These are phyloP conservation scores for Pichia sp. DNA, from an alignment of 1,139 yeast genomes.

Conservation along the genomic window DNA sequence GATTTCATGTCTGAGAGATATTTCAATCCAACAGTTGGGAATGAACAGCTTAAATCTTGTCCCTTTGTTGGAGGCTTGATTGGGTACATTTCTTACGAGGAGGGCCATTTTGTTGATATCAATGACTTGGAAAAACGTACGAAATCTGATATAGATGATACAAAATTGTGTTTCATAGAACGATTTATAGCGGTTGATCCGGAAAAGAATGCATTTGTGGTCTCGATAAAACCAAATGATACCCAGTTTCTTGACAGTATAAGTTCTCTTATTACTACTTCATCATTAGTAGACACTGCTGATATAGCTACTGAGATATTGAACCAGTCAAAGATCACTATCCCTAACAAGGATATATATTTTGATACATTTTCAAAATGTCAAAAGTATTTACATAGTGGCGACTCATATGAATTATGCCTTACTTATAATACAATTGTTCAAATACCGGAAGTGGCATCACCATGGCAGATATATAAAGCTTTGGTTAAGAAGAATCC, in stretches of 20 bases:
- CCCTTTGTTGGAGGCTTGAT: conserved; percentile 88
- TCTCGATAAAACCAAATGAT: conserved; percentile 40
- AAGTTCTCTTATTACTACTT: neutral
- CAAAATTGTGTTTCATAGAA: conserved; percentile 66
- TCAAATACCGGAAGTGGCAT: conserved; percentile 35
- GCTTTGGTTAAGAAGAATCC: conserved; percentile 70
- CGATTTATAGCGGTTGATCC: conserved; percentile 48
- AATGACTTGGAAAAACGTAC: conserved; percentile 33
- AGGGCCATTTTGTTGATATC: conserved; percentile 46
- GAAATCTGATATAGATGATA: conserved; percentile 47
- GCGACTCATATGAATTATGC: conserved; percentile 93
- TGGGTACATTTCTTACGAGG: conserved; percentile 84
- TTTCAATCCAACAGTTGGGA: conserved; percentile 21
- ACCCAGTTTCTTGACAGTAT: conserved; percentile 33
- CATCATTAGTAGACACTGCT: neutral
- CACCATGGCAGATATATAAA: conserved; percentile 78
- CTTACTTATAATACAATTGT: conserved; percentile 74
- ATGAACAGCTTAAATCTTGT: conserved; percentile 27
- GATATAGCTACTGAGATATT: neutral
- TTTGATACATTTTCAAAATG: conserved; percentile 51
- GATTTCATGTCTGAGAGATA: conserved; percentile 36
- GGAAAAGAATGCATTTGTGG: conserved; percentile 40
- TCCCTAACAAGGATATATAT: conserved; percentile 54
- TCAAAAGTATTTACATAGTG: conserved; percentile 63
- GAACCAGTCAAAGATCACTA: conserved; percentile 28